Percentiles rank a stretch among this genome's conserved stretches.
Conservation (phyloP, 1,284 basidiomycete species). For the Pseudozyma sp. region DNA sequence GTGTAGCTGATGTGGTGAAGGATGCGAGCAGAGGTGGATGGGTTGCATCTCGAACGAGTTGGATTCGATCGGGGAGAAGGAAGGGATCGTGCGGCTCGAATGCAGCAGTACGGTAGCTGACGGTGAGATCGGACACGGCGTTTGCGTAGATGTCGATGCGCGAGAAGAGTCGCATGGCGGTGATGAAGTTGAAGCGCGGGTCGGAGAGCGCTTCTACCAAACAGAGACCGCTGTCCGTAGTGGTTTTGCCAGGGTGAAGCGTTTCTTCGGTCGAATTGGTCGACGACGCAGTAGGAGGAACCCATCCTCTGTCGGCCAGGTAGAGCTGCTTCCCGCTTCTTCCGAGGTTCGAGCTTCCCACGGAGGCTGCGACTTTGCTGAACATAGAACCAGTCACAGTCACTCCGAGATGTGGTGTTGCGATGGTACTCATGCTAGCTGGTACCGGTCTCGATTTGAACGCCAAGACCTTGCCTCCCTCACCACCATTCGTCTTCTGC, state of each 20-base stretch:
- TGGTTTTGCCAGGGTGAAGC: too few relatives aligned
- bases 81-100: conserved; percentile 52
- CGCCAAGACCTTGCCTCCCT: background rate
- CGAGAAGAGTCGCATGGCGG: conserved; percentile 78
- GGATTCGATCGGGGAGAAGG: conserved; percentile 7
- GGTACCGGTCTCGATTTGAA: conserved; percentile 31
- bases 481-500: background rate
- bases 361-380: conserved; percentile 76
- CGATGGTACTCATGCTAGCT: conserved; percentile 77
- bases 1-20: background rate
- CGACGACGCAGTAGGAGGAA: background rate
- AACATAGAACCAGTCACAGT: conserved; percentile 58
- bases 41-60: conserved; percentile 25
- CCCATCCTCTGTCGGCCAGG: conserved; percentile 48
- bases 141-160: conserved; percentile 86
- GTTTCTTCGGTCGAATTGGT: background rate
- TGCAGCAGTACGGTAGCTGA: conserved; percentile 56
- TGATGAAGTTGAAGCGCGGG: conserved; percentile 80
- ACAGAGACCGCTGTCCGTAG: conserved; percentile 8
- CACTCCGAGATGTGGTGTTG: conserved; percentile 82
- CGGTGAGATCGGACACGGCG: conserved; percentile 70
- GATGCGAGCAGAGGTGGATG: conserved; percentile 22
- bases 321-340: conserved; percentile 33
- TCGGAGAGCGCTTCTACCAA: conserved; percentile 51
- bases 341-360: conserved; percentile 67